Base-by-base conservation (phyloP, 2,329 filamentous ascomycete genomes). In the Fusarium austroafricanum region DNA sequence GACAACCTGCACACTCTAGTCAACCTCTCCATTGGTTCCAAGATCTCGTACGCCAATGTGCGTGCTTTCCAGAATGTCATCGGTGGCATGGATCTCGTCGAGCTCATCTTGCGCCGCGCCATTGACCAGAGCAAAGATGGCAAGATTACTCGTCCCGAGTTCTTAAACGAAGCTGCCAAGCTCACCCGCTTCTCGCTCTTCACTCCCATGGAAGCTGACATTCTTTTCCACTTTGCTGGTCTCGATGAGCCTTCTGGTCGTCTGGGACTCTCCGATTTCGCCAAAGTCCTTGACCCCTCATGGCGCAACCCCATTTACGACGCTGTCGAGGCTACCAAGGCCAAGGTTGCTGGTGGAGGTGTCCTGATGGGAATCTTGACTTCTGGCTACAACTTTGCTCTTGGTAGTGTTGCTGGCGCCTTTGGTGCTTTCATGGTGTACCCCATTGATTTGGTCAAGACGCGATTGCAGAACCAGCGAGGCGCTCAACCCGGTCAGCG, bases 401-500 rank as follows among this genome's bases (percentile, higher is more conserved):
- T 99, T 9, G 96, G 96, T 61, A 94, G 92, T 77, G 72, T 97
- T 71, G 96, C 96, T 10, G 96, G 96, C 80, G 96, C 96, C 11
- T 99, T 99, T 77, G 96, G 96, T 78, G 96, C 96, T 14, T 98
- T 99, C 79, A 97, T 99, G 93, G 96, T 99, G 54, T 99, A 99
- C 79, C 96, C 96, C 23, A 98, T 99, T 76, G 96, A 99, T 83
- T 83, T 99, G 65, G 96, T 99, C 79, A 99, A 99, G 87, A 99
- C 96, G 2, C 90, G 96, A 64, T 92, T 99, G 90, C 96, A 99
- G 81, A 99, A 99, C 83, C 96, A 99, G 84, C 89, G 96, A 71
- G 89, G 89, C 51, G 88, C 88, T 6, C 88, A 91, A 50, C 93
- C 94, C 1, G 96, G 96, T 58, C 91, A 97, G 79, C 85, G 92